Percentiles rank a stretch among this genome's conserved stretches.
Conservation (phyloP, 768 basidiomycete genomes). For the Russula olivacea region DNA sequence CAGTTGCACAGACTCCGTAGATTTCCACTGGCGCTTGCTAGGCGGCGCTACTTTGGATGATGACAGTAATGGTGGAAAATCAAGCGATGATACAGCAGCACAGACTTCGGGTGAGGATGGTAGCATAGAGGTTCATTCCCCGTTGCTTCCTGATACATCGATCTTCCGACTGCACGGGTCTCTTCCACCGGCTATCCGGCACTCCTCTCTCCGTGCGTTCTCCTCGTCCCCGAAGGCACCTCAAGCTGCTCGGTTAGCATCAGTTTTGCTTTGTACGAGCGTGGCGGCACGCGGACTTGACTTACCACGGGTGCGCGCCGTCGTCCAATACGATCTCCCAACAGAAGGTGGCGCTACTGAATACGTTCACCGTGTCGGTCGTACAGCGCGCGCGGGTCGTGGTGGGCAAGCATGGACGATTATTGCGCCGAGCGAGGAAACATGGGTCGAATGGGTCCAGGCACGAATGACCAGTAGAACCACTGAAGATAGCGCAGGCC, state of each 20-base stretch:
- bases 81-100: slow-evolving; percentile 29
- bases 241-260: slow-evolving; percentile 37
- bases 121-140: slow-evolving; percentile 52
- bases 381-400: slow-evolving; percentile 93
- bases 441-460: slow-evolving; percentile 90
- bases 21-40: slow-evolving; percentile 89
- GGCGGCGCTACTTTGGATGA: slow-evolving; percentile 32
- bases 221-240: slow-evolving; percentile 39
- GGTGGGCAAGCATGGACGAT: slow-evolving; percentile 96
- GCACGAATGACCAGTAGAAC: slow-evolving; percentile 63
- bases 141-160: slow-evolving; percentile 74
- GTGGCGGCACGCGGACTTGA: slow-evolving; percentile 98
- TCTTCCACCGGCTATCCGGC: slow-evolving; percentile 71
- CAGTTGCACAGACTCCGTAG: slow-evolving; percentile 96
- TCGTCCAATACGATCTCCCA: slow-evolving; percentile 94
- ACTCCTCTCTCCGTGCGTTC: slow-evolving; percentile 80
- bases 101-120: slow-evolving; percentile 27
- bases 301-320: slow-evolving; percentile 87
- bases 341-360: slow-evolving; percentile 96
- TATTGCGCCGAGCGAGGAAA: slow-evolving; percentile 77
- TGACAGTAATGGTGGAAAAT: slow-evolving; percentile 21
- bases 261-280: slow-evolving; percentile 89
- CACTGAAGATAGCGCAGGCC: slow-evolving; percentile 33
- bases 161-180: slow-evolving; percentile 93
- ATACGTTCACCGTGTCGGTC: slow-evolving; percentile 94